Conservation (phyloP, 148 eudicot species). For the Agrostemma githago region DNA sequence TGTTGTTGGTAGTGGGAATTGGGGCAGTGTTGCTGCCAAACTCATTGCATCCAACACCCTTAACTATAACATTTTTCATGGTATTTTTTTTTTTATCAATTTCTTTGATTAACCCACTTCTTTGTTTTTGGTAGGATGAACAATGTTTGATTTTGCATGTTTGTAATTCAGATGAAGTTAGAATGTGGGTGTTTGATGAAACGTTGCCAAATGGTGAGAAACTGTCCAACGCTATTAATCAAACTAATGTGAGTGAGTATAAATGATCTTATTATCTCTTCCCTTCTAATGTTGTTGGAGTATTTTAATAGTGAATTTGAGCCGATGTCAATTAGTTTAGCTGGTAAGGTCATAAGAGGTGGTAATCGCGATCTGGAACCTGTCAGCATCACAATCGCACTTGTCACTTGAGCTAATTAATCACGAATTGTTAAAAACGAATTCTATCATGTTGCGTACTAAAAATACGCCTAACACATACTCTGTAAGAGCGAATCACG, state of each 20-base stretch:
- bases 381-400: too few relatives aligned
- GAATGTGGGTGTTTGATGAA: slow-evolving; percentile 98
- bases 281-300: too few relatives aligned
- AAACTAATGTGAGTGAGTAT: slow-evolving; percentile 54
- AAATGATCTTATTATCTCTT: too few relatives aligned
- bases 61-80: slow-evolving; percentile 49
- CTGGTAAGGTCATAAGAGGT: too few relatives aligned
- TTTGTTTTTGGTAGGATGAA: neutral
- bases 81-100: slow-evolving; percentile 23
- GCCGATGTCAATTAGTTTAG: too few relatives aligned
- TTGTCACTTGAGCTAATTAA: too few relatives aligned
- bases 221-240: slow-evolving; percentile 69
- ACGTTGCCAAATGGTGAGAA: slow-evolving; percentile 64
- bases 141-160: slow-evolving; percentile 12
- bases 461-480: too few relatives aligned
- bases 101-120: neutral
- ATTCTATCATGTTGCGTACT: too few relatives aligned
- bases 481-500: too few relatives aligned
- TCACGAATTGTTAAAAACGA: too few relatives aligned
- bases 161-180: slow-evolving; percentile 75
- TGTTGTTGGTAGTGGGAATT: slow-evolving; percentile 90
- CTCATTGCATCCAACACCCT: slow-evolving; percentile 85
- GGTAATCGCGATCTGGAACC: too few relatives aligned
- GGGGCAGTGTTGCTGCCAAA: slow-evolving; percentile 98
- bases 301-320: too few relatives aligned